Base-by-base conservation (phyloP, 441 rosid genomes). In the Gossypium davidsonii region DNA sequence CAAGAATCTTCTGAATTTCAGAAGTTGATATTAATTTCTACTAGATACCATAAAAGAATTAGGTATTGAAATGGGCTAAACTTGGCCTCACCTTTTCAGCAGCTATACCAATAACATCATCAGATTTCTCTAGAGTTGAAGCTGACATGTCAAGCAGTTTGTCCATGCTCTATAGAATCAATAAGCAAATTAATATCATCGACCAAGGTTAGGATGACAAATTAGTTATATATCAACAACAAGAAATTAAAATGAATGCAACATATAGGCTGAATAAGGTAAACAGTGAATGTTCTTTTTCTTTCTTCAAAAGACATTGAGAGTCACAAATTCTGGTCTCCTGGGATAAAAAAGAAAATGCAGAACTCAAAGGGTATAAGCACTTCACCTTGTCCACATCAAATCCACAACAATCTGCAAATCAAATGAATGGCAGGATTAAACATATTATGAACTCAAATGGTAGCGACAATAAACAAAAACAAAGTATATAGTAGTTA, bases 61-160 rank as follows among this genome's bases (percentile, higher is more conserved):
- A 18, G 64, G 65, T 20, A n/a, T 5, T 28, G 15, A 51, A 69
- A 70, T 8, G 55, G 28, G 55, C 69, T 20, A 63, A 61, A n/a
- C 34, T 64, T 25, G 62, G 46, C 46, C 82, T 79, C 77, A 83
- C 87, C 70, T 77, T 61, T 61, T 67, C 78, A 71, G 72, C 70
- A 69, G 67, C 76, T 59, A 78, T 68, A 62, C 69, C 80, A 77
- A 84, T 83, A 75, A 70, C 76, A 77, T 80, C 82, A 77, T 80
- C 83, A 70, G 63, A 71, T 70, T 80, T 83, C 78, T 74, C 84
- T 62, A 79, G 34, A 57, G 78, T 56, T 52, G 77, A 75, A 56
- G 79, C 80, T 78, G 87, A 82, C 73, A 86, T 72, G 75, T 81
- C 83, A 28, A 88, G 80, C 60, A 88, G 82, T 77, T 82, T 73